These are phyloP conservation scores for Fusarium napiforme DNA, from an alignment of 2,329 filamentous ascomycete species.

Conservation along the genomic window DNA sequence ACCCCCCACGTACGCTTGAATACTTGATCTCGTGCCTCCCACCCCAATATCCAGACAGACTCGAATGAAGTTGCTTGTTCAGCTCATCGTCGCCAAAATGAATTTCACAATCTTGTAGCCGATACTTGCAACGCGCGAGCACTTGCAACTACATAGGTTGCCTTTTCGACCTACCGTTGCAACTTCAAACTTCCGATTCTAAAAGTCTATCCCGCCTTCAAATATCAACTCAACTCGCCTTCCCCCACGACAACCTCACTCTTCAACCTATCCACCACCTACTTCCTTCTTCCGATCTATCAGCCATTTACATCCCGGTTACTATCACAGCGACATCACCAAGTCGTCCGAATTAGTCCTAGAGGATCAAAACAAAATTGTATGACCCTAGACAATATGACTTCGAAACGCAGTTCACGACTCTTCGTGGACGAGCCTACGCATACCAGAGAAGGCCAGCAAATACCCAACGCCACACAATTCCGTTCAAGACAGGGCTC, in stretches of 20 bases:
- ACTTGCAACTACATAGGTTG: constrained; percentile 31
- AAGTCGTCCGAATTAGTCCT: background rate
- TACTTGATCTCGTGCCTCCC: constrained; percentile 41
- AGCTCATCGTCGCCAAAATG: constrained; percentile 42
- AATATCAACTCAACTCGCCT: constrained; percentile 6
- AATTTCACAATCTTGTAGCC: constrained; percentile 40
- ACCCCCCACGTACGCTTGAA: constrained; percentile 35
- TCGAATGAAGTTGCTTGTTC: constrained; percentile 41
- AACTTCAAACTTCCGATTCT: background rate
- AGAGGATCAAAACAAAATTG: background rate
- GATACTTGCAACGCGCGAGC: constrained; percentile 38
- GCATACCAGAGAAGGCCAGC: constrained; percentile 18
- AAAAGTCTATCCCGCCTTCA: constrained; percentile 17
- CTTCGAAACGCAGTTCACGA: constrained; percentile 41
- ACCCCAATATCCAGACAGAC: background rate
- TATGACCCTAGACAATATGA: constrained; percentile 30
- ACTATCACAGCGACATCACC: background rate
- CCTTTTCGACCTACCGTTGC: constrained; percentile 23
- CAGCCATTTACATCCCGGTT: background rate
- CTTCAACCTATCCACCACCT: constrained; percentile 15
- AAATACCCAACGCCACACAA: constrained; percentile 27
- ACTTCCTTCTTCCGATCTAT: constrained; percentile 3
- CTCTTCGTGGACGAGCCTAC: constrained; percentile 34
- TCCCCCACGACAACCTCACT: constrained; percentile 28
- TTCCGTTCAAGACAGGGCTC: constrained; percentile 47